Evolutionary conservation across 306 rosid species (phyloP).

Genomic region (Argentina anserina): DNA sequence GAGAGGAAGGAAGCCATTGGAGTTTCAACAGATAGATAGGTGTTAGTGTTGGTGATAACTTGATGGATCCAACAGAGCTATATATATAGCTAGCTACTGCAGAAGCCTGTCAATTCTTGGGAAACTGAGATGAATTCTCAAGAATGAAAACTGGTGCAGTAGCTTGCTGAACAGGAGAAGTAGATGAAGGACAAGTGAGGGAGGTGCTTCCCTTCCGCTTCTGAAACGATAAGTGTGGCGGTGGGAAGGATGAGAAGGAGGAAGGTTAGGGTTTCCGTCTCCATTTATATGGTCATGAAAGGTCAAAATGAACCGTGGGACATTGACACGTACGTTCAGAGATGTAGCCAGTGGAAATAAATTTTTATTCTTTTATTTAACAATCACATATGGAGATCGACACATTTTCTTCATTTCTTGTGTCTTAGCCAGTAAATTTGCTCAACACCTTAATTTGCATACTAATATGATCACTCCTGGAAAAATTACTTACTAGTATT

Average conservation of each 20-base stretch:
- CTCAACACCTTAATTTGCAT: too few species aligned
- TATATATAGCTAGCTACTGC: background rate
- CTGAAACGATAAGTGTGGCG: background rate
- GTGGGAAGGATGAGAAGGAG: background rate
- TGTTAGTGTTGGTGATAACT: background rate
- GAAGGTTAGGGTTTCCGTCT: constrained; percentile 14
- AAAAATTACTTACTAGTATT: too few species aligned
- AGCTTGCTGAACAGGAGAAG: background rate
- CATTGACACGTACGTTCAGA: background rate
- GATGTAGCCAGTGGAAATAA: background rate
- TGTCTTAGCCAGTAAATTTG: too few species aligned
- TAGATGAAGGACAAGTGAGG: background rate
- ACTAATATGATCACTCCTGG: too few species aligned
- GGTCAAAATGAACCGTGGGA: background rate
- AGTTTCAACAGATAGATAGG: background rate
- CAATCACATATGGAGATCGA: too few species aligned
- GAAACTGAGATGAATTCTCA: background rate
- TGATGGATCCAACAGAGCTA: background rate
- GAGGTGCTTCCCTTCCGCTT: background rate
- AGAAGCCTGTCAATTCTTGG: background rate
- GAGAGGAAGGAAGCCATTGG: constrained; percentile 26
- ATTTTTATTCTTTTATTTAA: too few species aligned
- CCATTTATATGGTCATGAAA: background rate
- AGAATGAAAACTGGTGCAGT: background rate
- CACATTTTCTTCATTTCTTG: too few species aligned